These are phyloP conservation scores for Albugo laibachii DNA, from an alignment of 352 stramenopile species.

Conservation along the genomic window DNA sequence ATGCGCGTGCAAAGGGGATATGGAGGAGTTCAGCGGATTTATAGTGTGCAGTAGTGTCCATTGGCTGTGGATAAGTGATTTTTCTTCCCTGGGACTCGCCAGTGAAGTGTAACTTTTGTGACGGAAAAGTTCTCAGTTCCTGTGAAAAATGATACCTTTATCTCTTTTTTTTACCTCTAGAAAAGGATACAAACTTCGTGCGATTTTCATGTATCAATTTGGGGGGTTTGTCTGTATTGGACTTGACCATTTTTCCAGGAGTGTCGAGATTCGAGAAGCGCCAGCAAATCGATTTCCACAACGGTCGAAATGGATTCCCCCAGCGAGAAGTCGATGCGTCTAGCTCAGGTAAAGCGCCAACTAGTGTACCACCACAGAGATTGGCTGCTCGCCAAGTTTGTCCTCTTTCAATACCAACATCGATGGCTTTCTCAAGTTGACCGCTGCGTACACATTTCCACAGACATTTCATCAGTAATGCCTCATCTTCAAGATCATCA, in stretches of 20 bases:
- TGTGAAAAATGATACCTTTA: too few species aligned
- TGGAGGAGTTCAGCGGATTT: too few species aligned
- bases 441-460: constrained; percentile 59
- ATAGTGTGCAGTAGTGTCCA: too few species aligned
- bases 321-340: constrained; percentile 31
- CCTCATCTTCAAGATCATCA: constrained; percentile 68
- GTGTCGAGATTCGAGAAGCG: constrained; percentile 29
- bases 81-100: too few species aligned
- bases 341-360: constrained; percentile 38
- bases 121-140: too few species aligned
- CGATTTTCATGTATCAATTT: too few species aligned
- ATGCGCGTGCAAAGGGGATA: too few species aligned
- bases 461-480: constrained; percentile 44
- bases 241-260: constrained; percentile 27
- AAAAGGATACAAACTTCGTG: too few species aligned
- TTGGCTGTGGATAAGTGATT: too few species aligned
- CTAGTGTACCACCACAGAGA: constrained; percentile 31
- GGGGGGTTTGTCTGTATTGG: too few species aligned
- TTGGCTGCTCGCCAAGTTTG: constrained; percentile 65
- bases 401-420: constrained; percentile 47
- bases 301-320: constrained; percentile 59
- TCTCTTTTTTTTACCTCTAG: too few species aligned
- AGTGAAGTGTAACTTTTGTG: too few species aligned
- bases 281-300: constrained; percentile 78
- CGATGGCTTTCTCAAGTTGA: constrained; percentile 33